Base-by-base conservation (phyloP, 2,329 filamentous ascomycete genomes). In the Zymoseptoria ardabiliae region DNA sequence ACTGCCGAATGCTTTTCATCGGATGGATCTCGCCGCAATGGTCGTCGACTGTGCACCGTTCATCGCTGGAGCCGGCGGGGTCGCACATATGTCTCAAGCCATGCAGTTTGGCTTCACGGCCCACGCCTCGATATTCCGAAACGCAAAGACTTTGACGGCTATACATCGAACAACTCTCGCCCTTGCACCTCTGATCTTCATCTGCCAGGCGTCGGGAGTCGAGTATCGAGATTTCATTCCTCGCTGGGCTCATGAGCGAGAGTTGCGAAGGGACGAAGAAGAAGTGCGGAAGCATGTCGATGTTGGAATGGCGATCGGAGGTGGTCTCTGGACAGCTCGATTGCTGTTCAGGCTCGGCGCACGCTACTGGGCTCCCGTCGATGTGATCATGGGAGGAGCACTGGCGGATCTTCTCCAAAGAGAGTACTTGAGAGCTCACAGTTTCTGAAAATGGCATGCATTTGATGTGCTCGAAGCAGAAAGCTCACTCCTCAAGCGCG, bases 381-480 rank as follows among this genome's bases (percentile, higher is more conserved):
- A 71, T 58, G 54, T 71, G 52, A 61, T 72, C 3, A 58, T 69
- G 56, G 68, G 68, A 8, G 70, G 69, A 7, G 70, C 68, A 19
- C 50, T 72, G 54, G 60, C 68, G 25, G 70, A 72, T 62, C 53
- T 72, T 58, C 50, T 67, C 58, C 65, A 70, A 48, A 63, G 70
- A 60, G 70, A 72, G 63, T 72, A 72, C 54, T 50, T 59, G 19
- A 70, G 68, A 55, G 68, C 70, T n/a, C 70, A 72, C 63, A 67
- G 60, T n/a, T 59, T 65, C 13, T 65, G 59, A 63, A 21, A 19
- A 28, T 20, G 20, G 20, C 30, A 4, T n/a, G 21, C 19, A 54
- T 11, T 13, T 35, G 50, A 55, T 23, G 30, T 21, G 20, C 11
- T 54, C 22, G 11, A 50, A 13, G 20, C 5, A 20, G 22, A 23